phyloP scores from a whole-genome alignment of 2,329 filamentous ascomycete species.

The Sporothrix pseudoabietina region DNA sequence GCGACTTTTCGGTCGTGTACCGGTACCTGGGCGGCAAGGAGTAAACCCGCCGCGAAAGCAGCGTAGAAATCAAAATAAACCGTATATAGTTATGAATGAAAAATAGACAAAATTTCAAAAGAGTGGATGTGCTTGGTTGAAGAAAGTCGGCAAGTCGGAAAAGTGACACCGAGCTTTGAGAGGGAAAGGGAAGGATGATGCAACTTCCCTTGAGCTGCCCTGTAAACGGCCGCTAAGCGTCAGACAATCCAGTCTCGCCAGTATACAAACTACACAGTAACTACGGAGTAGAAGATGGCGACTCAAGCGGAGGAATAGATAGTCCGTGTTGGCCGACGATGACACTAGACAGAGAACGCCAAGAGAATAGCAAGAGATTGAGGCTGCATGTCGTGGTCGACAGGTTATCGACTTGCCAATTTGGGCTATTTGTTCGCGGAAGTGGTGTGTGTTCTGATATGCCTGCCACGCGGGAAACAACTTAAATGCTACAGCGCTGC shows the following conservation, averaged over 20 bases:
- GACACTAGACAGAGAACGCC: neutral
- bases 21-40: conserved; percentile 65
- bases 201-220: neutral
- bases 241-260: neutral
- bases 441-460: neutral
- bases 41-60: conserved; percentile 27
- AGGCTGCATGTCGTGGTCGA: neutral
- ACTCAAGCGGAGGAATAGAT: conserved; percentile 14
- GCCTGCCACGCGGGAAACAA: neutral
- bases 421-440: neutral
- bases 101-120: conserved; percentile 1
- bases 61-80: neutral
- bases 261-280: too few relatives aligned
- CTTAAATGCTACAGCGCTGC: neutral
- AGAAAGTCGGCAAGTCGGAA: neutral
- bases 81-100: neutral
- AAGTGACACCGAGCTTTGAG: neutral
- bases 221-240: neutral
- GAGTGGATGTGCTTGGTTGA: neutral
- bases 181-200: too few relatives aligned
- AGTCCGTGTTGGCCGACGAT: conserved; percentile 19
- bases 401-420: neutral
- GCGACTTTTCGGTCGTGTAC: conserved; percentile 83
- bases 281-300: neutral
- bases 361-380: conserved; percentile 1